Conservation (phyloP, 2,329 filamentous ascomycete genomes). For the Pestalotiopsis fici region DNA sequence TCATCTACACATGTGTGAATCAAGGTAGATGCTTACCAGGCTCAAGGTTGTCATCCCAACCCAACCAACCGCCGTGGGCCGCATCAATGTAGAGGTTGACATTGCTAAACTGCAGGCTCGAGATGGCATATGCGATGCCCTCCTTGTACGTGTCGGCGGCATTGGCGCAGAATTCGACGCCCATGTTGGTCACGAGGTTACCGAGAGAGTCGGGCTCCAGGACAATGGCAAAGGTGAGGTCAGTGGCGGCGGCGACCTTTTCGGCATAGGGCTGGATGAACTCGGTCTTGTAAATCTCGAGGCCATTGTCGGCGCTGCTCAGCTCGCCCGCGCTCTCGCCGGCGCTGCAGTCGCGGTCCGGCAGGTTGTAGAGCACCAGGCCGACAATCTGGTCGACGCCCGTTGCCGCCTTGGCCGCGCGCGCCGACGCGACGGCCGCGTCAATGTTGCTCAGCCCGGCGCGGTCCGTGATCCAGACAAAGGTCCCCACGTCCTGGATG, state of each 20-base stretch:
- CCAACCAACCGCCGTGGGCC: conserved; percentile 44
- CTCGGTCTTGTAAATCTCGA: conserved; percentile 39
- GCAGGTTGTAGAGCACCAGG: conserved; percentile 44
- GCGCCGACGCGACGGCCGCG: conserved; percentile 48
- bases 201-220: conserved; percentile 45
- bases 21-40: conserved; percentile 29
- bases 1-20: not conserved
- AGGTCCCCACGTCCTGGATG: conserved; percentile 41
- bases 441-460: conserved; percentile 44
- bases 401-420: conserved; percentile 15
- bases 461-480: conserved; percentile 42
- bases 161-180: conserved; percentile 35
- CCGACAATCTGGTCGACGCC: conserved; percentile 35
- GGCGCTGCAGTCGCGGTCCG: conserved; percentile 45
- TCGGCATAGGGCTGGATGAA: conserved; percentile 40
- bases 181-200: conserved; percentile 42
- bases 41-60: conserved; percentile 39
- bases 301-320: conserved; percentile 32
- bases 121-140: conserved; percentile 42
- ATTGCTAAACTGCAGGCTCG: conserved; percentile 36
- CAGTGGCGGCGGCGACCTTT: conserved; percentile 35
- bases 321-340: conserved; percentile 44
- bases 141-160: conserved; percentile 39
- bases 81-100: conserved; percentile 42
- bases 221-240: conserved; percentile 42